Evolutionary conservation across 2,329 filamentous ascomycete species (phyloP).

Genomic region (Sclerotinia borealis): DNA sequence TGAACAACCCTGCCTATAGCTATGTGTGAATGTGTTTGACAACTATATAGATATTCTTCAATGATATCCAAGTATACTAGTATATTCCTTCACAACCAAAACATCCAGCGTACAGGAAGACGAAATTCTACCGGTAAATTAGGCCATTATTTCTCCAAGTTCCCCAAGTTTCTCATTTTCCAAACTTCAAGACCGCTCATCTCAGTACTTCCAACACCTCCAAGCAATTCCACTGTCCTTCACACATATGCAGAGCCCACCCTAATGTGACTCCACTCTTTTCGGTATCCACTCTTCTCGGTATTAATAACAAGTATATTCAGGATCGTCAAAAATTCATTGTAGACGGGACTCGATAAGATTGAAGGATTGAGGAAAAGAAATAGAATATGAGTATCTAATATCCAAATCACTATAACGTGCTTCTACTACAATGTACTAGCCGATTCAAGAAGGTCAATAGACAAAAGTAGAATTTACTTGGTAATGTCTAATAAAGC

Average conservation of each 20-base stretch:
- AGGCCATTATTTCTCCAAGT: background rate
- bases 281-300: background rate
- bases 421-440: background rate
- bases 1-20: too few species aligned
- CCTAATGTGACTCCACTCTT: background rate
- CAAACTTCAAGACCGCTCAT: too few species aligned
- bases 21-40: too few species aligned
- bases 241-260: background rate
- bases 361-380: background rate
- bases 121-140: background rate
- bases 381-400: background rate
- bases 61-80: accelerated
- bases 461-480: background rate
- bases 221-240: too few species aligned
- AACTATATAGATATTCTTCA: background rate
- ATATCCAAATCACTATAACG: background rate
- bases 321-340: background rate
- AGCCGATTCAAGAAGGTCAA: background rate
- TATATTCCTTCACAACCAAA: background rate
- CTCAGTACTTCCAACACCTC: background rate
- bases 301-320: too few species aligned
- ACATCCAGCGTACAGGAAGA: background rate
- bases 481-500: background rate
- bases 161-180: too few species aligned
- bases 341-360: background rate